A percentile compares a stretch with the other conserved stretches of the same genome.
Evolutionary conservation across 306 rosid genomes (phyloP).

Genomic region (Prunus armeniaca): DNA sequence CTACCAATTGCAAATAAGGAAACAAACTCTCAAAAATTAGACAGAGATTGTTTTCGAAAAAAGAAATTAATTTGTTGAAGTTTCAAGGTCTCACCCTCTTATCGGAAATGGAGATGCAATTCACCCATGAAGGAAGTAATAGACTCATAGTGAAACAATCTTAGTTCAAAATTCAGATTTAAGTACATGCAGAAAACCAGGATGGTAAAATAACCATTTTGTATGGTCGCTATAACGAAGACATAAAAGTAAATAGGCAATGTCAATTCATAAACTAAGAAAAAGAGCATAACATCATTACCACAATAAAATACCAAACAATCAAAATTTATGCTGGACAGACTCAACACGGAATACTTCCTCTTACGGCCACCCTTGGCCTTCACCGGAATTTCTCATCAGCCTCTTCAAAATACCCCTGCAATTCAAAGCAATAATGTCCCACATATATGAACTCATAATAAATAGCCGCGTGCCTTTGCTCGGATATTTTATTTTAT

Average conservation of each 20-base stretch:
- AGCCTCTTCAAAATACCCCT: conserved; percentile 82
- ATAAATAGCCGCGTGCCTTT: not conserved
- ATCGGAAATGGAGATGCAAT: no score
- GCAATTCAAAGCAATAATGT: conserved; percentile 3
- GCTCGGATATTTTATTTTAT: no score
- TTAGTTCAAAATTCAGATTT: no score
- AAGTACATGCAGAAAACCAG: no score
- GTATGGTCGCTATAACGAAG: not conserved
- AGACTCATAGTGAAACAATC: no score
- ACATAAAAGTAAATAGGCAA: conserved; percentile 5
- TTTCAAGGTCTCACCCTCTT: no score
- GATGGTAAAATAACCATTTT: no score
- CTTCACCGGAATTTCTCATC: conserved; percentile 70
- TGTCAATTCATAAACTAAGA: conserved; percentile 7
- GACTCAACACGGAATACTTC: conserved; percentile 22
- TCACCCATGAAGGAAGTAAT: no score
- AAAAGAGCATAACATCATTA: conserved; percentile 7
- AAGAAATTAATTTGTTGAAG: no score
- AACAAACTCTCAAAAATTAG: no score
- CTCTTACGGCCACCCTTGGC: conserved; percentile 70
- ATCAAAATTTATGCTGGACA: conserved; percentile 33
- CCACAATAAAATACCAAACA: conserved; percentile 11
- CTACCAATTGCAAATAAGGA: no score
- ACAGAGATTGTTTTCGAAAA: no score
- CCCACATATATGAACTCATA: not conserved